Evolutionary conservation across 1,139 yeast species (phyloP), one percentile per base, ranked within the genome.

Genomic region (Protomyces lactucae-debilis): DNA sequence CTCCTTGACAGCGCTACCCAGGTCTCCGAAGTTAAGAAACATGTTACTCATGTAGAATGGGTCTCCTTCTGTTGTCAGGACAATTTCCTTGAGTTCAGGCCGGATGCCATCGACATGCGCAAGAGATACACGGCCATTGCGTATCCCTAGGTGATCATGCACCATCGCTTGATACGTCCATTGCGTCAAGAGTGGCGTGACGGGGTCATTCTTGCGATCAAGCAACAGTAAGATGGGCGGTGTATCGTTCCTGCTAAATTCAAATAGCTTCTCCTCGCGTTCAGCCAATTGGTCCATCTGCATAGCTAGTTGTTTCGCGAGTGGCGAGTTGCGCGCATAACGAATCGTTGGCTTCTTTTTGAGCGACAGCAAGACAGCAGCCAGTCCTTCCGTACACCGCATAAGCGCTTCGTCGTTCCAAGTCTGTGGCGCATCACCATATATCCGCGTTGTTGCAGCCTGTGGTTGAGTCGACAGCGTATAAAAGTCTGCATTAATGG

Each of bases 111-210:
- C 82, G 0, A 79, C 77, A 8, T 80, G 76, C 1, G 85, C 77
- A 63, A 92, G 75, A 68, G 85, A 86, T 2, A 90, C 96, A 3
- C 93, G 82, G 71, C 93, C 93, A 72, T 90, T 87, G 23, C 80
- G 78, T 66, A 93, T 88, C 1, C 93, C 96, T 51, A 93, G 78
- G 43, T 90, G 81, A 73, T 95, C 98, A 74, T 93, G 96, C 18
- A 93, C 89, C 99, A 95, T 93, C 1, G 97, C 89, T 73, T 93
- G 98, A 75, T 91, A 93, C 0, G 99, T 92, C 99, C 99, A 93
- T 1, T 98, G 99, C 51, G 87, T 83, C 57, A 93, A 76, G 55
- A 93, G 78, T 1, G 99, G 98, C 0, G 99, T 93, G 37, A 92
- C 80, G 0, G 98, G 97, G 74, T 93, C 99, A 72, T 85, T 86